phyloP scores from a whole-genome alignment of 768 basidiomycete genomes.

The Pholiota microspora region DNA sequence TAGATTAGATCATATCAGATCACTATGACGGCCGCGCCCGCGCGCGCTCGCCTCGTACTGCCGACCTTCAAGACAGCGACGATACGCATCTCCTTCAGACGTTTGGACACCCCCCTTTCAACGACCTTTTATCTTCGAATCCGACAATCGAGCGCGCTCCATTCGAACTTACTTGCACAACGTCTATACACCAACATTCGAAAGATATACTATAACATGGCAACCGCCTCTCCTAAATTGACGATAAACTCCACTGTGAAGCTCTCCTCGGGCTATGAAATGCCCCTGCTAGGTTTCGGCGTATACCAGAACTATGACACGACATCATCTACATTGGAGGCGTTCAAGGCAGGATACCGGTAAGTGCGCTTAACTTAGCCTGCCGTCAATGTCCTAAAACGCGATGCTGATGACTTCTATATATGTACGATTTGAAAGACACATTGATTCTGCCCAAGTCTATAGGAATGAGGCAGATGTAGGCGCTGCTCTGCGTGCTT shows the following conservation, averaged over 20 bases:
- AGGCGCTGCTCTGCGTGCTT: constrained; percentile 56
- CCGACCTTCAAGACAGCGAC: background rate
- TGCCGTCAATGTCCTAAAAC: background rate
- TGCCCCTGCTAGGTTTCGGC: constrained; percentile 70
- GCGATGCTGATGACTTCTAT: constrained; percentile 30
- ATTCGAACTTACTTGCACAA: no score
- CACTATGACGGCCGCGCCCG: background rate
- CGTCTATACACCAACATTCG: background rate
- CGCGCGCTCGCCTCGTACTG: background rate
- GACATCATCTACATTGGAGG: constrained; percentile 53
- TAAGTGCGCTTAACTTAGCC: no score
- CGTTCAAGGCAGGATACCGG: constrained; percentile 63
- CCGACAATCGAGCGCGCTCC: no score
- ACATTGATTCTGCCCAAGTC: constrained; percentile 70
- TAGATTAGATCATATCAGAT: background rate
- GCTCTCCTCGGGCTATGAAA: constrained; percentile 40
- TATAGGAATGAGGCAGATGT: constrained; percentile 68
- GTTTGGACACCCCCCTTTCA: no score
- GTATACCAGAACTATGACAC: constrained; percentile 68
- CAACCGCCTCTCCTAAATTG: constrained; percentile 4
- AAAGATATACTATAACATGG: background rate
- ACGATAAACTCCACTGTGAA: constrained; percentile 21
- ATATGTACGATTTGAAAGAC: constrained; percentile 37
- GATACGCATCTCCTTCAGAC: background rate
- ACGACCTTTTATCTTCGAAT: no score